A percentile compares a stretch with the other conserved stretches of the same genome.
phyloP scores from a whole-genome alignment of 345 rosid genomes.

The Eucalyptus polybractea region DNA sequence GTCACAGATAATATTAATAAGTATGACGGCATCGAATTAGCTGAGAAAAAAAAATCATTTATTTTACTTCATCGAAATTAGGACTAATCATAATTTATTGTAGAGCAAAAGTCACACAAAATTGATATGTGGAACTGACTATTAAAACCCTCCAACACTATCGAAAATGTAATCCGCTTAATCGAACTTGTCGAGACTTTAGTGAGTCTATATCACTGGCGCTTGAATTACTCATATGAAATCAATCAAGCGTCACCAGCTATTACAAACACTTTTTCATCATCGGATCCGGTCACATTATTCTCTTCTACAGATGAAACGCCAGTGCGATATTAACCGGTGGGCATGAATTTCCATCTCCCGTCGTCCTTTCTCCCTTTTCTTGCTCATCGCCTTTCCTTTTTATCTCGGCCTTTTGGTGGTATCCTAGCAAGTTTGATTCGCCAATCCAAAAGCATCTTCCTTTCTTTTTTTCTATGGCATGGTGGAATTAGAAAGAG shows the following conservation, averaged over 20 bases:
- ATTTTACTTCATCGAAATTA: background rate
- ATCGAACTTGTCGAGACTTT: background rate
- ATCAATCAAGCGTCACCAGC: background rate
- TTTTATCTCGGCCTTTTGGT: background rate
- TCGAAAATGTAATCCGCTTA: background rate
- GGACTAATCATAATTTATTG: rapidly evolving
- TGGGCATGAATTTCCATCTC: background rate
- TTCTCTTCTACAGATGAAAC: background rate
- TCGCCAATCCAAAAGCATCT: background rate
- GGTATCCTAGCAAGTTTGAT: background rate
- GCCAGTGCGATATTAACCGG: background rate
- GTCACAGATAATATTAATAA: rapidly evolving
- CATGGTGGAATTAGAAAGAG: background rate
- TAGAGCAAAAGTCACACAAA: background rate
- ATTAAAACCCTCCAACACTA: background rate
- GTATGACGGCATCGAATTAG: background rate
- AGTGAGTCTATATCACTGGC: background rate
- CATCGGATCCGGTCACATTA: background rate
- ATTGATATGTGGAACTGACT: background rate
- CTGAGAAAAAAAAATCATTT: background rate
- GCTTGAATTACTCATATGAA: background rate
- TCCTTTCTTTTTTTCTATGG: background rate
- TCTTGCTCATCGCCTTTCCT: background rate
- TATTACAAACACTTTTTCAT: background rate
- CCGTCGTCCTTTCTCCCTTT: background rate